Base-by-base conservation (phyloP, 2,329 filamentous ascomycete genomes). In the Hypoxylon sp. region DNA sequence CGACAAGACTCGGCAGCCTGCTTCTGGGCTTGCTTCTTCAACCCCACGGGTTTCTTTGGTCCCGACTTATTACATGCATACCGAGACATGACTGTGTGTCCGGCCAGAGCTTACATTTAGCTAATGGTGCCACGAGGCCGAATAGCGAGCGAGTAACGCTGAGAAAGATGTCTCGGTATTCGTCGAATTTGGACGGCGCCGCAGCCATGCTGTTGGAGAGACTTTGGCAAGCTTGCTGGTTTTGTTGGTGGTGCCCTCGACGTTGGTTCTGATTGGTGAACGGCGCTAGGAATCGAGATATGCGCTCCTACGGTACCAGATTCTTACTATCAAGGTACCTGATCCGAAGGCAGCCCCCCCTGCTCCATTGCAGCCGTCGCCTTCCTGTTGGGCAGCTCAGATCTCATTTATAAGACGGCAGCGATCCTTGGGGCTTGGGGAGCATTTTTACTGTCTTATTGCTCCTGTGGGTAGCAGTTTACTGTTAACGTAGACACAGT, bases 241-340 rank as follows among this genome's bases (percentile, higher is more conserved):
- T 42, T 47, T 33, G 51, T 35, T 55, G 8, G 37, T 50, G 17
- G 29, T 53, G 13, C 14, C 29, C 46, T 54, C 52, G 37, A 33
- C 14, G 24, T 46, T 39, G 42, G 14, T 33, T 26, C 54, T 70
- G 63, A 67, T 67, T 67, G 63, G 67, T 14, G 11, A 59, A 31
- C 51, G 26, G 4, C 5, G 44, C 35, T 46, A 70, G 63, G 63
- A 66, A 70, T 65, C 64, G 22, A 17, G 39, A 70, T 58, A 67
- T 67, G 60, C 46, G 53, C 19, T 71, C 65, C 66, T 70, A 61
- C 58, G 31, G 65, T 66, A 68, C 68, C 68, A 47, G 47, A 55
- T 51, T 51, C 35, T 19, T 17, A 22, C 13, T 17, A 57, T 24
- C 58, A 64, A 48, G 68, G 59, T 54, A 60, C 51, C 51, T 55